Evolutionary conservation across 129 eudicot species (phyloP), one percentile per base, ranked within the genome.

Genomic region (Cynara cardunculus): DNA sequence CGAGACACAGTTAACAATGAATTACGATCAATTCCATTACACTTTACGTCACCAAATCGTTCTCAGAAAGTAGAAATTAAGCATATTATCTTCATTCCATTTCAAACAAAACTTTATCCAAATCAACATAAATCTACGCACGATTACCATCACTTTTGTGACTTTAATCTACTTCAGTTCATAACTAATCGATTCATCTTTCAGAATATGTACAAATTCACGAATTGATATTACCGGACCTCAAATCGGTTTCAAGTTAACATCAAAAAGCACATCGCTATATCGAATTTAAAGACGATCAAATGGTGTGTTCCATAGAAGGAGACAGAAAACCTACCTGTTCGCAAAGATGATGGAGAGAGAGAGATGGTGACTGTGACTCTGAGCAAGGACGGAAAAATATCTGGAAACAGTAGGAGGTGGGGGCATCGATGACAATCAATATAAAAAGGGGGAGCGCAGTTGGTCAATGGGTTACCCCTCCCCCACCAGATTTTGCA

Each of bases 281-380:
- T 56, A 56, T 18, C 65, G 65, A 25, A 46, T 74, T 74, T 74
- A 25, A 25, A 25, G 22, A 39, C 14, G 34, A 39, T 18, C 24
- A 24, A 25, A 75, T 9, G 25, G 69, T 56, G 19, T 78, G 82
- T 68, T 78, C 68, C 75, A 41, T 68, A 1, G 46, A 26, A 68
- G 75, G 74, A 68, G 81, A 78, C 81, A 78, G 75, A 67, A 67
- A 68, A 68, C 73, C 41, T 78, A 68, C 44, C 75, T 41, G 75
- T 19, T 27, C 8, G 14, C 41, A 53, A 75, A 67, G 69, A 25
- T 10, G 46, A 56, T 56, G 65, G 24, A 18, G 65, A 2, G 21
- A 49, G n/a, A 18, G 21, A 13, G 61, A 14, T 46, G n/a, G 18
- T 7, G 59, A 46, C 5, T 11, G 18, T 44, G 56, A 44, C n/a